Evolutionary conservation across 108 stramenopile genomes (phyloP).

Genomic region (Cyclotella kingstonii): DNA sequence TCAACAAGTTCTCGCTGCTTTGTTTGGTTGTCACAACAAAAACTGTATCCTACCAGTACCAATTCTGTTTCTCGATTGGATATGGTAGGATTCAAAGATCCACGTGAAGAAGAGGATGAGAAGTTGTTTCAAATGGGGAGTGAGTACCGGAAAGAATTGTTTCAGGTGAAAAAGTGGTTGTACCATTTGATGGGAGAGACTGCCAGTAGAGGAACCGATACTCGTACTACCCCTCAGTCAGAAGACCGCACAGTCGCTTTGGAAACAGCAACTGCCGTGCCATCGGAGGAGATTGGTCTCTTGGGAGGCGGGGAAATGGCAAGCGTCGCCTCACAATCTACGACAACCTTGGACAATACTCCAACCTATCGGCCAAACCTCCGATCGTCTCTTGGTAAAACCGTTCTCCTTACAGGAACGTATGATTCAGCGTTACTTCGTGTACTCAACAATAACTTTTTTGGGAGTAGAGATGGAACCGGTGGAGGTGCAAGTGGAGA

Average conservation of each 20-base stretch:
- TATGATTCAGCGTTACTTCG: conserved; percentile 14
- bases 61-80: too few relatives aligned
- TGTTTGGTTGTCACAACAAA: too few relatives aligned
- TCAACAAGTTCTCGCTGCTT: too few relatives aligned
- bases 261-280: background rate
- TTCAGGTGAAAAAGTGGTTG: conserved; percentile 12
- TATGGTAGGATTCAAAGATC: conserved; percentile 14
- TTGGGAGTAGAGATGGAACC: background rate
- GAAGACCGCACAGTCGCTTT: too few relatives aligned
- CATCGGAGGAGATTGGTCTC: conserved; percentile 10
- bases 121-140: background rate
- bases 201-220: background rate
- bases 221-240: background rate
- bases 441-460: conserved; percentile 33
- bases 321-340: background rate
- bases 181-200: background rate
- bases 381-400: conserved; percentile 20
- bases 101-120: background rate
- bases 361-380: conserved; percentile 12
- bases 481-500: conserved; percentile 1
- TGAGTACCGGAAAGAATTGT: background rate
- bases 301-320: conserved; percentile 9
- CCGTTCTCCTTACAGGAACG: conserved; percentile 26
- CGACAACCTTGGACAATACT: background rate
- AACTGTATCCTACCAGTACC: too few relatives aligned